Percentiles rank a stretch among this genome's conserved stretches.
Conservation (phyloP, 176 grass and related monocot species). For the Urochloa ruziziensis region DNA sequence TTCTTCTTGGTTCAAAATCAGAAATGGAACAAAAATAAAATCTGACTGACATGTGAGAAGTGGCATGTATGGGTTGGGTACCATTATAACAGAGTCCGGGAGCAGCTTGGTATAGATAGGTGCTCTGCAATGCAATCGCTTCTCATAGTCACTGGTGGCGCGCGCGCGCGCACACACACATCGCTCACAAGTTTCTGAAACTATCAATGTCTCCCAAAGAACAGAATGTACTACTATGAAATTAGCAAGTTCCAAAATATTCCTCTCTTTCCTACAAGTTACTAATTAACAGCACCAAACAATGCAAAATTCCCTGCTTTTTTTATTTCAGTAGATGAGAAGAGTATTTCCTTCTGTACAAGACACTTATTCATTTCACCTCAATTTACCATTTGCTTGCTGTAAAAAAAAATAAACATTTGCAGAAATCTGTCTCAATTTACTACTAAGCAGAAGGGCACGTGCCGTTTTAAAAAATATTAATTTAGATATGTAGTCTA, state of each 20-base stretch:
- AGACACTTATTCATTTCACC: not conserved
- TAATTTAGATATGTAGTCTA: too few species aligned
- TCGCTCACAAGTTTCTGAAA: not conserved
- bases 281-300: not conserved
- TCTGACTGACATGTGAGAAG: too few species aligned
- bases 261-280: not conserved
- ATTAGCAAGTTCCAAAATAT: not conserved
- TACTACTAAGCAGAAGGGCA: too few species aligned
- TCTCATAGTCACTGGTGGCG: not conserved
- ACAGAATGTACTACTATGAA: not conserved
- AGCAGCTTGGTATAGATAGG: too few species aligned
- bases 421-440: not conserved
- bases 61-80: too few species aligned
- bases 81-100: too few species aligned
- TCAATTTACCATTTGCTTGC: not conserved
- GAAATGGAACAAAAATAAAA: too few species aligned
- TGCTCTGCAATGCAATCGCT: not conserved
- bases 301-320: not conserved
- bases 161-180: too few species aligned
- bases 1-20: not conserved
- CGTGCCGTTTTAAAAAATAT: too few species aligned
- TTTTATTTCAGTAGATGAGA: not conserved
- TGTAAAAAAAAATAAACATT: not conserved
- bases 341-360: slow-evolving; percentile 31
- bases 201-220: not conserved